These are phyloP conservation scores for Colletotrichum cuscutae DNA, from an alignment of 2,329 filamentous ascomycete species.

Conservation along the genomic window DNA sequence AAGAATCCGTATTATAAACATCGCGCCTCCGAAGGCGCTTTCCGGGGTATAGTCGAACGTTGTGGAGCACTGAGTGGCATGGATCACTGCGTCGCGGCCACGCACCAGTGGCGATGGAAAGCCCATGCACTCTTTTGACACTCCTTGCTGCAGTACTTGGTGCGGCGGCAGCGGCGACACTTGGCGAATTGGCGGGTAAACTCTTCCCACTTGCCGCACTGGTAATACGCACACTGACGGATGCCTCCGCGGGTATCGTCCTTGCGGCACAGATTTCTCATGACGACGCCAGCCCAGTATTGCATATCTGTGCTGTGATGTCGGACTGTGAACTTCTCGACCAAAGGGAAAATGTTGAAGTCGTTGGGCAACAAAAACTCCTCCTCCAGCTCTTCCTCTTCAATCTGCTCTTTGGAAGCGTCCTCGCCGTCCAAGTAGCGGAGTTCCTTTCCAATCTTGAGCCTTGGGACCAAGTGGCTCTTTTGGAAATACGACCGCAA, in stretches of 20 bases:
- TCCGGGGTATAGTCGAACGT: constrained; percentile 31
- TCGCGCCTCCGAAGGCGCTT: constrained; percentile 20
- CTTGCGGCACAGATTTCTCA: constrained; percentile 98
- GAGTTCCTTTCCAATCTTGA: constrained; percentile 90
- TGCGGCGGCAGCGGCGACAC: constrained; percentile 93
- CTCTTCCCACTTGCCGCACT: constrained; percentile 98
- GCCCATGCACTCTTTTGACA: constrained; percentile 99
- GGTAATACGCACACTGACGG: constrained; percentile 95
- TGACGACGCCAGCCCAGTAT: constrained; percentile 99
- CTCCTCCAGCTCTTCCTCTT: constrained; percentile 76
- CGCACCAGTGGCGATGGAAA: constrained; percentile 98
- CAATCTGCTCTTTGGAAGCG: constrained; percentile 51
- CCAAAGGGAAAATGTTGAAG: constrained; percentile 97
- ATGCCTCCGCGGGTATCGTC: constrained; percentile 95
- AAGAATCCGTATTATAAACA: constrained; percentile 35
- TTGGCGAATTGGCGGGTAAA: constrained; percentile 97
- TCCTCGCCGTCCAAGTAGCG: constrained; percentile 80
- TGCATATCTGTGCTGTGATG: constrained; percentile 98
- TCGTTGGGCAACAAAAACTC: constrained; percentile 94
- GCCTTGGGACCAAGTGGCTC: constrained; percentile 90
- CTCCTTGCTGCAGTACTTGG: constrained; percentile 99
- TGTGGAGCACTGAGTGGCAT: constrained; percentile 18
- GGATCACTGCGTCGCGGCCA: constrained; percentile 71
- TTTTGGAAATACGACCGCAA: constrained; percentile 94
- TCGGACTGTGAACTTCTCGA: constrained; percentile 97